These are phyloP conservation scores for Penium margaritaceum DNA, from an alignment of 139 green algal species.

Conservation along the genomic window DNA sequence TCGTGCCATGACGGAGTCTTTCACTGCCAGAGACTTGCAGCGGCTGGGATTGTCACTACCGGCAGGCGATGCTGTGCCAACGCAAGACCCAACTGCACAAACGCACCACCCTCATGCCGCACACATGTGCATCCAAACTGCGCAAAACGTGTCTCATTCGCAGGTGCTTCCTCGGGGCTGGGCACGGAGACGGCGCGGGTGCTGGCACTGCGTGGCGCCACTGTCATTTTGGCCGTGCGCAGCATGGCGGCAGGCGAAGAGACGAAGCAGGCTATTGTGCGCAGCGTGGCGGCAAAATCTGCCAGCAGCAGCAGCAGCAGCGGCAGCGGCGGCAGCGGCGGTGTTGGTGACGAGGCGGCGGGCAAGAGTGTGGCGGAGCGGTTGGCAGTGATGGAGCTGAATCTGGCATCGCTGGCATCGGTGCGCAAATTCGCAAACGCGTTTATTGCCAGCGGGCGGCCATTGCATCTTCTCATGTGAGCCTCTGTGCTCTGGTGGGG, in stretches of 20 bases:
- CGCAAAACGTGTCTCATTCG: too few relatives aligned
- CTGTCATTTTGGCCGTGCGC: conserved; percentile 52
- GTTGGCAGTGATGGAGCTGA: conserved; percentile 44
- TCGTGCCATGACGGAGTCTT: too few relatives aligned
- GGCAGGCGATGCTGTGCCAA: too few relatives aligned
- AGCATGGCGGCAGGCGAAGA: conserved; percentile 17
- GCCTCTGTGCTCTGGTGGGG: too few relatives aligned
- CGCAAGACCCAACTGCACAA: too few relatives aligned
- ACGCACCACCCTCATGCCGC: too few relatives aligned
- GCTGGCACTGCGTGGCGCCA: conserved; percentile 60
- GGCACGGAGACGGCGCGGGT: conserved; percentile 63
- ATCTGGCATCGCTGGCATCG: conserved; percentile 46
- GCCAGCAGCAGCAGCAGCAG: not conserved
- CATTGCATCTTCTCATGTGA: conserved; percentile 44
- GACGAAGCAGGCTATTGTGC: conserved; percentile 1
- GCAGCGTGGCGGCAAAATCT: too few relatives aligned
- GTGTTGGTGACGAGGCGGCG: too few relatives aligned
- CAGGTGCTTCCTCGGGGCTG: too few relatives aligned
- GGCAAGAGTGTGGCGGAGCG: conserved; percentile 4
- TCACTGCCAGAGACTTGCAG: too few relatives aligned
- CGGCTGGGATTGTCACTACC: too few relatives aligned
- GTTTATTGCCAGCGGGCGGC: conserved; percentile 12
- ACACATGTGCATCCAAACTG: too few relatives aligned
- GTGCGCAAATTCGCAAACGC: conserved; percentile 38
- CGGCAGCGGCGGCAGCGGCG: not conserved